Base-by-base conservation (phyloP, 2,329 filamentous ascomycete species). In the Drechslerella stenobrocha region DNA sequence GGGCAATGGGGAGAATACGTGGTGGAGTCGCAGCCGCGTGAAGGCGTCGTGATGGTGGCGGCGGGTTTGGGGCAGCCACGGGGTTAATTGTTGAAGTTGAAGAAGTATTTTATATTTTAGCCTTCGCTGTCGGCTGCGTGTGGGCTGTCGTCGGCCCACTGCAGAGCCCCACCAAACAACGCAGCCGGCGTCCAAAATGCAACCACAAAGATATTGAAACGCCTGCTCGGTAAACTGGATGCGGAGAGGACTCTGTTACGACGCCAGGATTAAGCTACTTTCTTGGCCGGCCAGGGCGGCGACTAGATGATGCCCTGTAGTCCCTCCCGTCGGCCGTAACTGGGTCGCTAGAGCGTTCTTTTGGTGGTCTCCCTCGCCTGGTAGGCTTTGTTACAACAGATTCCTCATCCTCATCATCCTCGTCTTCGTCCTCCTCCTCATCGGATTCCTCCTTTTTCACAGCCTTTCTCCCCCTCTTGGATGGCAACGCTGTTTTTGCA, bases 121-220 rank as follows among this genome's bases (percentile, higher is more conserved):
- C 52, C 52, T 66, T 28, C 9, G 40, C 35, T 15, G 32, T 51
- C 35, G 47, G 53, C 50, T 35, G 55, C 11, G 28, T 11, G 28
- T 30, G 60, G 52, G 37, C 52, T 22, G 32, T 65, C 60, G 60
- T 40, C 52, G 37, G 15, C 46, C 48, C 40, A 50, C 35, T 13
- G 52, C 52, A n/a, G n/a, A n/a, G 48, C 61, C 61, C 61, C 61
- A 66, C 61, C 61, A 66, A 47, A 66, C 61, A 66, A 66, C 53
- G 56, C 61, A 34, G n/a, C 53, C 37, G 34, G n/a, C 44, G 26
- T n/a, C 34, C 42, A 66, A 66, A 66, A 66, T 66, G 48, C 61
- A 66, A 66, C 61, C 52, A 34, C 15, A 18, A 7, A n/a, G 4
- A 18, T 2, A 37, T 13, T 37, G 3, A 9, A 37, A n/a, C n/a